These are phyloP conservation scores for Eleusine coracana DNA, from an alignment of 176 grass and related monocot species.

Conservation along the genomic window DNA sequence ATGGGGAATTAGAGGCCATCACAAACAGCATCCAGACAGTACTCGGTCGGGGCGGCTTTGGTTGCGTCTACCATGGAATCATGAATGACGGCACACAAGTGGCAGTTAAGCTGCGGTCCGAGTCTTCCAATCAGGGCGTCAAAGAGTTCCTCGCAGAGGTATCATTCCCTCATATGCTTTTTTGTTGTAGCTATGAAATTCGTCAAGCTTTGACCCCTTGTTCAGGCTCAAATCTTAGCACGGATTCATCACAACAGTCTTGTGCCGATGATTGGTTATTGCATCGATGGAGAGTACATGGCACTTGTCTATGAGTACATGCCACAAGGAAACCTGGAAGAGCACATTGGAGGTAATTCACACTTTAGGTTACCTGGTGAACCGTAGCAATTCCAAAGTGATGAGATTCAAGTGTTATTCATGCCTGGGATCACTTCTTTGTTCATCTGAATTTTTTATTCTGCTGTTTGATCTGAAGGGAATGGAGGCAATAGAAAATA, in stretches of 20 bases:
- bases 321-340: constrained; percentile 56
- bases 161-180: not conserved
- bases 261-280: constrained; percentile 68
- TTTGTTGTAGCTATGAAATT: not conserved
- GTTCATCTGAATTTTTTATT: no score
- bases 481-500: not conserved
- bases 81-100: constrained; percentile 56
- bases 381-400: no score
- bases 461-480: no score
- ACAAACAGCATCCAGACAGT: constrained; percentile 57
- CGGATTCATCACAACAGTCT: constrained; percentile 69
- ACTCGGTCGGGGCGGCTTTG: constrained; percentile 68
- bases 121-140: constrained; percentile 51
- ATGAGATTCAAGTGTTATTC: not conserved
- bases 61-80: constrained; percentile 52
- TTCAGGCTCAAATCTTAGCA: constrained; percentile 58
- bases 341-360: constrained; percentile 3
- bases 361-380: no score
- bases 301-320: no score
- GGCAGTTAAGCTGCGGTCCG: constrained; percentile 57
- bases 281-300: constrained; percentile 59
- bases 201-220: not conserved
- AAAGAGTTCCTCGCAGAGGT: constrained; percentile 52
- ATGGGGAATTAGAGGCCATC: constrained; percentile 48
- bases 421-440: not conserved